phyloP scores from a whole-genome alignment of 192 early-diverging fungal species.

The Coemansia erecta region DNA sequence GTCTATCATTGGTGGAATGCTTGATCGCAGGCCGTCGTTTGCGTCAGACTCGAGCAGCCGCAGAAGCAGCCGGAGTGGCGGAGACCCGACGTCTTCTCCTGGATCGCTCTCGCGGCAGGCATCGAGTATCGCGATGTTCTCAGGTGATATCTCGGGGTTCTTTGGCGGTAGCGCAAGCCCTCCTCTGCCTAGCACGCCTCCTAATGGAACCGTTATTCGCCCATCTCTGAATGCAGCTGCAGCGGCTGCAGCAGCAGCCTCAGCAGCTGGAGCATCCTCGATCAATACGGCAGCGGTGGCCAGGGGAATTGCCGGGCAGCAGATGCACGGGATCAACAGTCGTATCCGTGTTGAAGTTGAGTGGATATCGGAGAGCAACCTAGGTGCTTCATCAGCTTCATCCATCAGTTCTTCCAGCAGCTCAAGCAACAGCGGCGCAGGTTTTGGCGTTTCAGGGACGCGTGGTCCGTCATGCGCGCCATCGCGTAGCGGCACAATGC shows the following conservation, averaged over 20 bases:
- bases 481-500: slow-evolving; percentile 2
- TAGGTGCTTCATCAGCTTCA: slow-evolving; percentile 4
- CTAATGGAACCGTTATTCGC: neutral
- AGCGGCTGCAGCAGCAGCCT: slow-evolving; percentile 18
- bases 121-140: slow-evolving; percentile 49
- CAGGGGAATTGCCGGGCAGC: slow-evolving; percentile 2
- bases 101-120: slow-evolving; percentile 27
- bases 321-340: slow-evolving; percentile 12
- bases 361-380: slow-evolving; percentile 29
- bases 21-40: slow-evolving; percentile 23
- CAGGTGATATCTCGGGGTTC: neutral
- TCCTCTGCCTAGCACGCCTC: neutral
- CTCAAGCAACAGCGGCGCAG: slow-evolving; percentile 2
- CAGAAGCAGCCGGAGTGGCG: slow-evolving; percentile 4
- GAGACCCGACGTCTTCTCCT: slow-evolving; percentile 12
- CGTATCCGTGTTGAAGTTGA: slow-evolving; percentile 44
- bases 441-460: neutral
- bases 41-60: slow-evolving; percentile 12
- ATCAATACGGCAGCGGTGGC: slow-evolving; percentile 13
- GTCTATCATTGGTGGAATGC: slow-evolving; percentile 1
- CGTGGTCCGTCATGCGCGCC: neutral
- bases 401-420: slow-evolving; percentile 19
- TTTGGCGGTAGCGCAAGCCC: neutral
- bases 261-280: slow-evolving; percentile 14
- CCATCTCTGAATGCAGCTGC: slow-evolving; percentile 33